Base-by-base conservation (phyloP, 1,139 yeast species). In the Kodamaea suecica region DNA sequence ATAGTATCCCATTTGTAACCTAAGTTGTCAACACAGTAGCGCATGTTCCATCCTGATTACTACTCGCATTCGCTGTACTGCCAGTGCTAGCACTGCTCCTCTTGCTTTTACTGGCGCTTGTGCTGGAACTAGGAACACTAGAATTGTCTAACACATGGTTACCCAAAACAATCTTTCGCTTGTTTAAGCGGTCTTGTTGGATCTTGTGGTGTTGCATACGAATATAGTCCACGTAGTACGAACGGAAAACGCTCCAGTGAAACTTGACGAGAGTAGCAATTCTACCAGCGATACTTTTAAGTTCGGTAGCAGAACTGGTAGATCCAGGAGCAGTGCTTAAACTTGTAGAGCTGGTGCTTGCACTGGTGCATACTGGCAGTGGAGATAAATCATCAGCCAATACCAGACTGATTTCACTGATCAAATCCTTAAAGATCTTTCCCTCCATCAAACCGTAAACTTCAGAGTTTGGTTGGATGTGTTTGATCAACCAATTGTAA, bases 381-480 rank as follows among this genome's bases (percentile, higher is more conserved):
- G 37, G 29, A 16, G 29, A 17, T 9, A 16, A n/a, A 8, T 35
- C 37, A 12, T 37, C 41, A 7, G 36, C 38, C 32, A 39, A 39
- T 10, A 34, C 35, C 30, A 16, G 35, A 24, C 51, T 43, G 24
- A 66, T 61, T 38, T 65, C 68, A 4, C 57, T 56, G 29, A 62
- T 56, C 38, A 78, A 63, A 39, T 66, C 71, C 40, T 73, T 73
- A 56, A 82, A 80, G 15, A 80, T 68, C 44, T 80, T 78, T 32
- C 72, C 70, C 60, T 87, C 96, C 73, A 87, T 70, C 36, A 86
- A 70, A 10, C 83, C 81, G 57, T 87, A 87, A 29, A 87, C 83
- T 37, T 77, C 79, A n/a, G 92, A 80, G 44, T 66, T 67, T 31
- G 95, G 95, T 58, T 85, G 95, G 16, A 88, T 82, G 58, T 87